phyloP scores from a whole-genome alignment of 805 yeast genomes.

The Ogataea polymorpha region DNA sequence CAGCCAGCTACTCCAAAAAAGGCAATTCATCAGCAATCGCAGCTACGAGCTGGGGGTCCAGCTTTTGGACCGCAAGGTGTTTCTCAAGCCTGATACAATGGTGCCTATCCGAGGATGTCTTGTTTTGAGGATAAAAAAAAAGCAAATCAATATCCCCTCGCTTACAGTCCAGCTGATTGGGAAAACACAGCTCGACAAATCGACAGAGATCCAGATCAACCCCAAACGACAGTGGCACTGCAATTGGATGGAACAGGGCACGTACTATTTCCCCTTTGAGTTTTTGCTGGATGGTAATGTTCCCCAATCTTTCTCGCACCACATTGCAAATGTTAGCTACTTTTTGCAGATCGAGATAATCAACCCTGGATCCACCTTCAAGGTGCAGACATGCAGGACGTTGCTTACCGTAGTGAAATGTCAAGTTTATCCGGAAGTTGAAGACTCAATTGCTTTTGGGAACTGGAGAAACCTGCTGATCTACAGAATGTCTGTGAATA shows the following conservation, averaged over 20 bases:
- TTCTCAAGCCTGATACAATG: conserved; percentile 7
- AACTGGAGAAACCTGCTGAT: conserved; percentile 32
- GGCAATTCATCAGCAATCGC: background rate
- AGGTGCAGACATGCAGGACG: conserved; percentile 7
- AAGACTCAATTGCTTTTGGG: conserved; percentile 26
- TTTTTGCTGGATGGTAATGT: conserved; percentile 21
- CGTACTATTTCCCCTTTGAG: conserved; percentile 27
- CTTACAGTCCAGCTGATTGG: conserved; percentile 18
- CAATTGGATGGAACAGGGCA: conserved; percentile 15
- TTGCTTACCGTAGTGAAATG: conserved; percentile 19
- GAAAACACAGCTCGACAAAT: background rate
- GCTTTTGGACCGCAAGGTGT: conserved; percentile 13
- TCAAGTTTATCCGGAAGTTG: conserved; percentile 4
- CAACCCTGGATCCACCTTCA: background rate
- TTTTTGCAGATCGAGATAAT: conserved; percentile 2
- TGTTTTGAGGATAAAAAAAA: conserved; percentile 16
- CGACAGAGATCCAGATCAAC: background rate
- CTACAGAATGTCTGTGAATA: conserved; percentile 23
- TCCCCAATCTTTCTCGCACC: conserved; percentile 26
- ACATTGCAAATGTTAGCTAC: conserved; percentile 22
- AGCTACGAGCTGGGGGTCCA: background rate
- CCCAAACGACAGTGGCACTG: conserved; percentile 5
- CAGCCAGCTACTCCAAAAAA: background rate
- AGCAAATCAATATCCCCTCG: conserved; percentile 8
- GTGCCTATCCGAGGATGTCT: conserved; percentile 25